Evolutionary conservation across 805 yeast genomes (phyloP), one percentile per base, ranked within the genome.

Genomic region (Candida coleopterorum): DNA sequence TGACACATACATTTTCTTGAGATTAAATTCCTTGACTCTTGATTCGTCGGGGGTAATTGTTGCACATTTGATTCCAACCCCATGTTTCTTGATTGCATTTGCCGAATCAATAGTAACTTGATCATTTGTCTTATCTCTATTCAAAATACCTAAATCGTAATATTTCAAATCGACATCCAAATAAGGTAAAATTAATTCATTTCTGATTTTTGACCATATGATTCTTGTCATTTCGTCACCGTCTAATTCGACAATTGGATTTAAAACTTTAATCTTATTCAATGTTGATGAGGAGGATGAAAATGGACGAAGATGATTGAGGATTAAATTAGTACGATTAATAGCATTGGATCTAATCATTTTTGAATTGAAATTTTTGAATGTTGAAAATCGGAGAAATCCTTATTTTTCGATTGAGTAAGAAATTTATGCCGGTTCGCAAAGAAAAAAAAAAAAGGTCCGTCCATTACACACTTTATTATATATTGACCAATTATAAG

Each of bases 191-290:
- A 84, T 74, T 49, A 84, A 70, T 55, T 77, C 74, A 41, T 72
- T 74, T 58, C 81, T 82, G 63, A 84, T 84, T 50, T 75, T 68
- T 44, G 76, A 72, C 93, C 93, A 84, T 58, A 84, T 84, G 53
- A 84, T 82, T 58, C 90, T 70, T 45, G 93, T 84, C 90, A 81
- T 82, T 58, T 84, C 93, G 58, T 84, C 93, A 50, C 93, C 93
- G 52, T 83, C 89, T 54, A 84, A 56, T 47, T 84, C 93, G 39
- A 84, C 93, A 43, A 84, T 67, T 31, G 90, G 90, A 38, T 70
- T 75, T 52, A 75, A 73, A 31, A 84, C 89, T 49, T 77, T 76
- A 56, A 84, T 79, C 56, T 82, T 83, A 38, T 46, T 50, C 25
- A 46, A 32, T 14, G 21, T 17, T 5, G 14, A 22, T 14, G 25